phyloP scores from a whole-genome alignment of 441 rosid species.

The Rhodomyrtus psidioides region DNA sequence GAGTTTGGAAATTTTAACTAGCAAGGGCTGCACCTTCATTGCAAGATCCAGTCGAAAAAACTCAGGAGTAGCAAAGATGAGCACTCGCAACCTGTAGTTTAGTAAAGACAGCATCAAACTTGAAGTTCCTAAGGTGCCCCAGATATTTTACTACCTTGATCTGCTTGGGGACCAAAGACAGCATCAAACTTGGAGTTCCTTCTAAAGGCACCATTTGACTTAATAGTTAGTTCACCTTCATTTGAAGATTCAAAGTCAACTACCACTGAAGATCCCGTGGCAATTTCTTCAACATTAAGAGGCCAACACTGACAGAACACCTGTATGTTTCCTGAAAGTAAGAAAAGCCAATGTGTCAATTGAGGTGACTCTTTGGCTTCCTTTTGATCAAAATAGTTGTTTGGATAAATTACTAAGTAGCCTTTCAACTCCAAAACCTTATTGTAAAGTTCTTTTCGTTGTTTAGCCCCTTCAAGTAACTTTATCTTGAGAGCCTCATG shows the following conservation, averaged over 20 bases:
- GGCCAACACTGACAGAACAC: conserved; percentile 95
- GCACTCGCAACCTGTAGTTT: no score
- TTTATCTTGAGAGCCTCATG: conserved; percentile 63
- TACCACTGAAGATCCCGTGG: conserved; percentile 48
- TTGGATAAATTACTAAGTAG: conserved; percentile 10
- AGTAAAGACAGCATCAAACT: no score
- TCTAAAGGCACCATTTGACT: conserved; percentile 66
- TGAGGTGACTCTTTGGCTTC: background rate
- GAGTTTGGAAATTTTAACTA: conserved; percentile 68
- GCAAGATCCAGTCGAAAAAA: conserved; percentile 86
- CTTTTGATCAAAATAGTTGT: background rate
- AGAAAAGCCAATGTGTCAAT: background rate
- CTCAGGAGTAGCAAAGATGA: no score
- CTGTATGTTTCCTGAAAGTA: conserved; percentile 79
- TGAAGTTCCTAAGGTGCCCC: no score
- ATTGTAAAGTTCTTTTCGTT: conserved; percentile 81
- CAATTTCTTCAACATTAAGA: conserved; percentile 58
- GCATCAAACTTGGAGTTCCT: conserved; percentile 82
- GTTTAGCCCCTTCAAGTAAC: conserved; percentile 56
- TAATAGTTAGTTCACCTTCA: conserved; percentile 74
- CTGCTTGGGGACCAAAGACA: conserved; percentile 76
- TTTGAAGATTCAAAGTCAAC: conserved; percentile 70
- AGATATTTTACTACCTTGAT: conserved; percentile 50
- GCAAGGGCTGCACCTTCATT: conserved; percentile 62
- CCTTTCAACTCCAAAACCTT: conserved; percentile 89